These are phyloP conservation scores for Wickerhamomyces silvicola DNA, from an alignment of 805 yeast species.

Conservation along the genomic window DNA sequence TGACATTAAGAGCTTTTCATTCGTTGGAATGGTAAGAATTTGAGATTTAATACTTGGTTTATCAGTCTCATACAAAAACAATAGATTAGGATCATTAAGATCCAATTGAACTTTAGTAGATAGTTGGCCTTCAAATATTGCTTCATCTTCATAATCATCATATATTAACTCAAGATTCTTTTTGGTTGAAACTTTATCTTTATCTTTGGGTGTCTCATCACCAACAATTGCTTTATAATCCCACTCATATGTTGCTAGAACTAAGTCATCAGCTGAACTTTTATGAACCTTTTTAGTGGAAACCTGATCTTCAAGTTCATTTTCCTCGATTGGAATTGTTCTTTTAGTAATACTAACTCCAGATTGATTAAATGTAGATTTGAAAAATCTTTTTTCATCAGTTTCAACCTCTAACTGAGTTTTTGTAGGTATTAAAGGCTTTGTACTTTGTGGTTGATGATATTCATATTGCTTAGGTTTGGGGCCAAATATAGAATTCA, in stretches of 20 bases:
- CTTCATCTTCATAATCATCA: slow-evolving; percentile 55
- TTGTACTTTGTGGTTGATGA: slow-evolving; percentile 27
- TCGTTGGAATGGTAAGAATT: slow-evolving; percentile 37
- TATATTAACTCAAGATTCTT: slow-evolving; percentile 25
- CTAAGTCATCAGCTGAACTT: slow-evolving; percentile 39
- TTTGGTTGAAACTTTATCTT: slow-evolving; percentile 13
- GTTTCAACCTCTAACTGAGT: slow-evolving; percentile 52
- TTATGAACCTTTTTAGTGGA: slow-evolving; percentile 10
- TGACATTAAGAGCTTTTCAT: slow-evolving; percentile 45
- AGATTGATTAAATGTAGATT: slow-evolving; percentile 21
- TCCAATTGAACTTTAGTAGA: slow-evolving; percentile 48
- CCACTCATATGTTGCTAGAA: slow-evolving; percentile 75
- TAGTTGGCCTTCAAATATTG: slow-evolving; percentile 65
- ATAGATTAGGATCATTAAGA: slow-evolving; percentile 78
- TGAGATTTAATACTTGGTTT: slow-evolving; percentile 8
- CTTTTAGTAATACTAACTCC: slow-evolving; percentile 10
- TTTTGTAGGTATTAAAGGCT: slow-evolving; percentile 48
- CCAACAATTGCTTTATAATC: slow-evolving; percentile 58
- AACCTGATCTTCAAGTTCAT: slow-evolving; percentile 8
- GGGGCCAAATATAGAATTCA: slow-evolving; percentile 63
- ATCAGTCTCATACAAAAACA: slow-evolving; percentile 48
- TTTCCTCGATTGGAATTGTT: slow-evolving; percentile 10
- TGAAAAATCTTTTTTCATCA: slow-evolving; percentile 53
- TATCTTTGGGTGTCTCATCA: too few relatives aligned
- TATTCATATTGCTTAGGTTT: slow-evolving; percentile 48